Conservation (phyloP, 2,329 filamentous ascomycete genomes). For the Zarea fungicola region DNA sequence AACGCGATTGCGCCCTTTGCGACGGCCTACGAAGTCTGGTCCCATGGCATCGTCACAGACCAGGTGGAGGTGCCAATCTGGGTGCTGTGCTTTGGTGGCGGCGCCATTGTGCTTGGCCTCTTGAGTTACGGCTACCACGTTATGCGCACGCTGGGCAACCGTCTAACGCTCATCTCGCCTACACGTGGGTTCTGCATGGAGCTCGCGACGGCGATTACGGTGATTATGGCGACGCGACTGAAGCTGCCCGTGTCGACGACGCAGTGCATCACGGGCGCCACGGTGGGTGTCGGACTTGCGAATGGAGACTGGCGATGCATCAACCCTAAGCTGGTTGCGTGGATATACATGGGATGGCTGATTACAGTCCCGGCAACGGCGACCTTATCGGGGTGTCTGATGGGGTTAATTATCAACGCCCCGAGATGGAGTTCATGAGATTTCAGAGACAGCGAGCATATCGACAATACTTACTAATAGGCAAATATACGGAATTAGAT, state of each 20-base stretch:
- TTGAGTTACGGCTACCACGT: constrained; percentile 60
- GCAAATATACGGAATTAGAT: not conserved
- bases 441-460: not conserved
- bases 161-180: constrained; percentile 50
- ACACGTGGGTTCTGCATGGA: constrained; percentile 48
- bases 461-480: not conserved
- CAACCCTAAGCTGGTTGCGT: constrained; percentile 43
- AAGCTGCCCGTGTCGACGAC: constrained; percentile 47
- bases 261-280: constrained; percentile 48
- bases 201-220: constrained; percentile 45
- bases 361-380: constrained; percentile 47
- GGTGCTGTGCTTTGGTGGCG: constrained; percentile 44
- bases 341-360: constrained; percentile 46
- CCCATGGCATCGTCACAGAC: constrained; percentile 31
- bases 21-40: constrained; percentile 47
- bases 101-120: constrained; percentile 50
- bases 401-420: constrained; percentile 51
- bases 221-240: constrained; percentile 49
- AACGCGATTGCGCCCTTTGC: constrained; percentile 49
- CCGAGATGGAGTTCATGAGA: constrained; percentile 29
- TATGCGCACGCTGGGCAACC: constrained; percentile 52
- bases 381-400: constrained; percentile 45
- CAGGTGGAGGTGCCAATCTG: constrained; percentile 41
- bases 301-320: constrained; percentile 45
- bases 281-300: constrained; percentile 46